A percentile compares a stretch with the other conserved stretches of the same genome.
Evolutionary conservation across 2,329 filamentous ascomycete genomes (phyloP).

Genomic region (Calonectria leucothoes): DNA sequence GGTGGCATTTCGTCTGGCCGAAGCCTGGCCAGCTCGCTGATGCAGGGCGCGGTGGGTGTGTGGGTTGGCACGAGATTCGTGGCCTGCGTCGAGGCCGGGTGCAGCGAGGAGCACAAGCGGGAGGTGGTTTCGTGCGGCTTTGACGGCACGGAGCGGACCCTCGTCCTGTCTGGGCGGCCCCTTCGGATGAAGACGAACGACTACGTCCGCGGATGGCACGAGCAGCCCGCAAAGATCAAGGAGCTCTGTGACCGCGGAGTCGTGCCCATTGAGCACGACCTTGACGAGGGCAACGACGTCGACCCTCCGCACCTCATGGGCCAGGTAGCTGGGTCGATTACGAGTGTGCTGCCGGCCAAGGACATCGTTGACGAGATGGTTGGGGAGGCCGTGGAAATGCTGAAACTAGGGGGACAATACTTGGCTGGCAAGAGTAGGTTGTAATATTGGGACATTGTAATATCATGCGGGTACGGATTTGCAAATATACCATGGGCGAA

Average conservation of each 20-base stretch:
- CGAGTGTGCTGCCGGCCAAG: slow-evolving; percentile 81
- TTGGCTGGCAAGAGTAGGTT: slow-evolving; percentile 60
- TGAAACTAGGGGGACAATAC: slow-evolving; percentile 72
- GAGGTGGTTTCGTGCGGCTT: slow-evolving; percentile 84
- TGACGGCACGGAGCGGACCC: slow-evolving; percentile 82
- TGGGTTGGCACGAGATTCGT: slow-evolving; percentile 98
- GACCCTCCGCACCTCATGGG: slow-evolving; percentile 94
- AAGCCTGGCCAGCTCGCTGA: slow-evolving; percentile 82
- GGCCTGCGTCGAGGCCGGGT: slow-evolving; percentile 83
- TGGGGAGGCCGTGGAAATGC: slow-evolving; percentile 74
- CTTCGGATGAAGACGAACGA: slow-evolving; percentile 84
- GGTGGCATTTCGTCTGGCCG: slow-evolving; percentile 89
- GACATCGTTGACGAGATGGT: slow-evolving; percentile 95
- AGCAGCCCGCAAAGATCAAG: slow-evolving; percentile 78
- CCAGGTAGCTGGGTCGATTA: slow-evolving; percentile 85
- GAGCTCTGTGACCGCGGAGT: slow-evolving; percentile 80
- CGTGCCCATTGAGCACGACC: slow-evolving; percentile 84
- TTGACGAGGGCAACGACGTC: slow-evolving; percentile 84
- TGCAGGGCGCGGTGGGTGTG: slow-evolving; percentile 88
- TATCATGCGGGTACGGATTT: background rate
- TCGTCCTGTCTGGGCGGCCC: slow-evolving; percentile 86
- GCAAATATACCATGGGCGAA: background rate
- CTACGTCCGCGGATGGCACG: slow-evolving; percentile 86
- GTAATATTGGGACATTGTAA: slow-evolving; percentile 39
- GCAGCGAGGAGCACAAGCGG: slow-evolving; percentile 84